Evolutionary conservation across 306 rosid genomes (phyloP).

Genomic region (Ammopiptanthus mongolicus): DNA sequence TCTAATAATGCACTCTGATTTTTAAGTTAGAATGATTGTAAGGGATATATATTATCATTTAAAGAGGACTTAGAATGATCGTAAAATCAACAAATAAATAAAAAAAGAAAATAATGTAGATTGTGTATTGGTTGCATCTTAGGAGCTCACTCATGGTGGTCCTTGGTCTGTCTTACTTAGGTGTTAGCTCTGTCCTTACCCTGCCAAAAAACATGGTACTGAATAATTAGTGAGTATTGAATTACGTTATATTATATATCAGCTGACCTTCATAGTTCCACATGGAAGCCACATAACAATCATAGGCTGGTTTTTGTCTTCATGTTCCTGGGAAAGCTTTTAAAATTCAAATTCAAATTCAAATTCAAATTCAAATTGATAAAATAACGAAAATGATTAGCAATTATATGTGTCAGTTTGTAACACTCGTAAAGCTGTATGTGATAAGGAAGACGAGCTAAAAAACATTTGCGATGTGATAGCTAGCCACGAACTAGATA

Average conservation of each 20-base stretch:
- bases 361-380: constrained; percentile 9
- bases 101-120: neutral
- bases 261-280: constrained; percentile 34
- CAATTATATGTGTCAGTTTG: neutral
- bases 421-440: constrained; percentile 15
- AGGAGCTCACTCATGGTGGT: constrained; percentile 11
- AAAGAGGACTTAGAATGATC: neutral
- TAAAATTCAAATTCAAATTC: neutral
- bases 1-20: neutral
- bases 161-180: neutral
- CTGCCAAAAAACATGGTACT: constrained; percentile 16
- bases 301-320: constrained; percentile 31
- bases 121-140: neutral
- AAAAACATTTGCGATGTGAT: neutral
- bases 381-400: neutral
- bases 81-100: neutral
- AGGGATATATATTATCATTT: neutral
- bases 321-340: neutral
- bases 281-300: constrained; percentile 43
- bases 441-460: constrained; percentile 7
- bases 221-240: constrained; percentile 5
- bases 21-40: neutral
- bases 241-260: neutral
- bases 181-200: constrained; percentile 14
- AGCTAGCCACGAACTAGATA: constrained; percentile 13